Evolutionary conservation across 2,329 filamentous ascomycete genomes (phyloP), one percentile per base, ranked within the genome.

Genomic region (Thielaviopsis euricoi): DNA sequence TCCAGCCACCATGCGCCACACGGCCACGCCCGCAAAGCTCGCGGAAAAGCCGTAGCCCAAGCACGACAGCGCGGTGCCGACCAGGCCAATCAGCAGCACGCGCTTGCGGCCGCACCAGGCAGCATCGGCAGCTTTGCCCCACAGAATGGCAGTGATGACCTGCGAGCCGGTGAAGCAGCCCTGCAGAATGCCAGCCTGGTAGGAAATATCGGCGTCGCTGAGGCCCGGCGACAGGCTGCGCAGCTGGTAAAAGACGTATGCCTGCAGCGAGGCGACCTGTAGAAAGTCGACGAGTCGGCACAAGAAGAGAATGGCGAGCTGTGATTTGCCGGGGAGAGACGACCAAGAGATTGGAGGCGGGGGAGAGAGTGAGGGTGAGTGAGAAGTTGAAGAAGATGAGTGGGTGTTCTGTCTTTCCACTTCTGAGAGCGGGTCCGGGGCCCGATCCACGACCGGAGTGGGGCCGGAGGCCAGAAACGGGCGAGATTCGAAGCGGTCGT

Each of bases 221-320:
- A 78, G 67, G 0, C 75, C 78, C 1, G 76, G 76, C 60, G 73
- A 68, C 66, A 89, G 86, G 3, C 80, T 83, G 63, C 80, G 81
- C 15, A 89, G 77, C 68, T 87, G 84, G 69, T 86, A 88, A 70
- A 86, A 89, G 66, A 89, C 78, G 67, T 88, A 89, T 49, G 82
- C 78, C 65, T 85, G 79, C 37, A 86, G 68, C 1, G 78, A 82
- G 6, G 83, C 85, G 60, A 87, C 79, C 5, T 86, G 85, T 43
- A 90, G 70, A 52, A 86, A 87, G 66, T 89, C 86, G 9, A 85
- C 85, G 7, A 89, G 71, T 17, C 86, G 81, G 53, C 82, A 81
- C 25, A 88, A 71, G 12, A 84, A 86, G 22, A 89, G 70, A 56
- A 89, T 81, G 37, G 79, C 70, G 6, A 89, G 74, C 66, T 89